Base-by-base conservation (phyloP, 1,284 basidiomycete genomes). In the Inonotus hispidus region DNA sequence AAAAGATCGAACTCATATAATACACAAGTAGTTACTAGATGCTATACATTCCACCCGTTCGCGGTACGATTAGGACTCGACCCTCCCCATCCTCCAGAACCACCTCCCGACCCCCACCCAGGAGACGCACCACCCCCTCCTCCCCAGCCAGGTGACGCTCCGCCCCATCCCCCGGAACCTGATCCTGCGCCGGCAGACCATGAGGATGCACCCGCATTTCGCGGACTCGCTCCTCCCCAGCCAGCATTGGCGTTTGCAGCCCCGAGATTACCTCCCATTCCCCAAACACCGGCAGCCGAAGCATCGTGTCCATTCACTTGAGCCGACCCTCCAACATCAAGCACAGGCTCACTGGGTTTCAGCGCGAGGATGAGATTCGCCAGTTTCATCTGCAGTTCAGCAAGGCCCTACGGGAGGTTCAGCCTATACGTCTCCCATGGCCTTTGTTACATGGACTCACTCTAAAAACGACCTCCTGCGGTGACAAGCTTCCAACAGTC, bases 391-490 rank as follows among this genome's bases (percentile, higher is more conserved):
- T 92, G 87, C 13, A 95, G 79, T 71, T 93, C 88, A 53, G 85
- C 81, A 25, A 95, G 80, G 37, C 92, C 92, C 86, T 94, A 72
- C 55, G 32, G 32, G 38, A 66, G 27, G 14, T 25, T 43, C 27
- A 43, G 47, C 35, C 47, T 32, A 37, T 59, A 47, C 16, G 16
- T 7, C n/a, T 29, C 21, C 45, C 32, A 32, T n/a, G 10, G 32
- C 1, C 27, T 19, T 2, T 14, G 16, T 13, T 35, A 16, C 21
- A 29, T 23, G 10, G 67, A 59, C 77, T 58, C 59, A 89, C 92
- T 79, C 86, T 91, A 78, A 92, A 85, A 3, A 97, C 85, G 3
- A 95, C 92, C 69, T 94, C 92, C 68, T 93, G 87, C 0, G 95
- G 93, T 6, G 86, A 84, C 27, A 98, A 75, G 68, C 90, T 92